Evolutionary conservation across 2,329 filamentous ascomycete species (phyloP).

Genomic region (Claviceps cyperi): DNA sequence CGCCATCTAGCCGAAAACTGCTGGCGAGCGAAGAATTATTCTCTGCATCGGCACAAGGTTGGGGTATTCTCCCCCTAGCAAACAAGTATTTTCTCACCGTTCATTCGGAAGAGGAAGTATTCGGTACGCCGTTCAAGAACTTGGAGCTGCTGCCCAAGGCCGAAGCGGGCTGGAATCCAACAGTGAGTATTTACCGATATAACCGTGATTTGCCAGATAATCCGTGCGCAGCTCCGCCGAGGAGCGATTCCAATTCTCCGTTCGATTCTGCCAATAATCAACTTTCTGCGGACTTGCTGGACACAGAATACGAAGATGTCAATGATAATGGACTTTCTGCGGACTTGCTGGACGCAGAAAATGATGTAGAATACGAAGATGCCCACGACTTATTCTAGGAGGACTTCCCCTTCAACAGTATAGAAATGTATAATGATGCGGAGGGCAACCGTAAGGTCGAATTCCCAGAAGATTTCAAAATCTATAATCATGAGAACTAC

Average conservation of each 20-base stretch:
- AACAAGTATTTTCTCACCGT: conserved; percentile 28
- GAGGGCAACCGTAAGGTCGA: conserved; percentile 1
- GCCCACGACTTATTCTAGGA: conserved; percentile 1
- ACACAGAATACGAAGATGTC: too few relatives aligned
- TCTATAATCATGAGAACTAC: neutral
- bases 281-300: conserved; percentile 1
- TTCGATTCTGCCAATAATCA: neutral
- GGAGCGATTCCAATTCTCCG: neutral
- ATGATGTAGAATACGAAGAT: conserved; percentile 8
- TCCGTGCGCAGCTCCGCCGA: conserved; percentile 11
- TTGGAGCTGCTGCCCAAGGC: conserved; percentile 10
- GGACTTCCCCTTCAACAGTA: too few relatives aligned
- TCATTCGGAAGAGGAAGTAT: conserved; percentile 17
- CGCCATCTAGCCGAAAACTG: conserved; percentile 4
- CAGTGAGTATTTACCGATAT: conserved; percentile 15
- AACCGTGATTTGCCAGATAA: conserved; percentile 17
- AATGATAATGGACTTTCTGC: too few relatives aligned
- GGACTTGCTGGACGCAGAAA: conserved; percentile 10
- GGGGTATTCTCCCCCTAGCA: conserved; percentile 34
- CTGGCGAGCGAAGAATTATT: conserved; percentile 17
- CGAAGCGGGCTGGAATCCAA: conserved; percentile 3
- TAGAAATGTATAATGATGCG: conserved; percentile 6
- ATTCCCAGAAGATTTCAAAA: neutral
- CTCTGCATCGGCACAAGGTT: conserved; percentile 22
- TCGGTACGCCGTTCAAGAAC: conserved; percentile 14